Percentiles rank a stretch among this genome's conserved stretches.
phyloP scores from a whole-genome alignment of 23 red algal genomes.

The Gracilariopsis chorda region DNA sequence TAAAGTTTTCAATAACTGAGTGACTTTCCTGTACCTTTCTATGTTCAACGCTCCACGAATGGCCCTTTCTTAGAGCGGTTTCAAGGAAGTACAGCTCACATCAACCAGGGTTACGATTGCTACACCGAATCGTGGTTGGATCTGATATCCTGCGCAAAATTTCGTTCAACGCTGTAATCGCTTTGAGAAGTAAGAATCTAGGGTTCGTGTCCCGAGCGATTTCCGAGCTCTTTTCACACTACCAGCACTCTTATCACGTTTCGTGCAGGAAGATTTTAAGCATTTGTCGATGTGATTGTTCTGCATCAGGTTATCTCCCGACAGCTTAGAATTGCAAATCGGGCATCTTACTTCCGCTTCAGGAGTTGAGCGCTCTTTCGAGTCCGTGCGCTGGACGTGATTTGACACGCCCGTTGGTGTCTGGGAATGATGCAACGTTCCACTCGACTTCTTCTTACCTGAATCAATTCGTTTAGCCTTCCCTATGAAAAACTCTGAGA shows the following conservation, averaged over 20 bases:
- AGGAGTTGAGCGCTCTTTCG: background rate
- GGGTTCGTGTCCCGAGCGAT: background rate
- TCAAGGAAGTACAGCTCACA: too few species aligned
- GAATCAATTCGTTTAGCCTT: background rate
- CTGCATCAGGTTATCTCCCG: background rate
- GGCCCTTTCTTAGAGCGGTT: too few species aligned
- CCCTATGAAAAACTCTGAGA: background rate
- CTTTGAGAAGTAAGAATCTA: slow-evolving; percentile 38
- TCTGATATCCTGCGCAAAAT: background rate
- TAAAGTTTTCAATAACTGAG: slow-evolving; percentile 14
- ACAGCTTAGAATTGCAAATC: background rate
- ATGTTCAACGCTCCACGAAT: too few species aligned
- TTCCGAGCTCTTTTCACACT: background rate
- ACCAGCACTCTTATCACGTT: background rate
- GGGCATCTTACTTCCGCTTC: background rate
- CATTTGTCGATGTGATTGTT: slow-evolving; percentile 48
- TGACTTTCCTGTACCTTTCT: too few species aligned
- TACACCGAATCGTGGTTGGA: background rate
- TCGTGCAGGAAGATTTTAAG: background rate
- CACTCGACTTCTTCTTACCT: background rate
- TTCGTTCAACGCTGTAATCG: background rate
- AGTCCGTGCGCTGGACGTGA: background rate
- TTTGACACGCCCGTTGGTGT: background rate
- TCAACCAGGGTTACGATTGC: background rate
- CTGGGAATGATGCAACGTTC: background rate